Base-by-base conservation (phyloP, 78 protist species). In the Bodo saltans region DNA sequence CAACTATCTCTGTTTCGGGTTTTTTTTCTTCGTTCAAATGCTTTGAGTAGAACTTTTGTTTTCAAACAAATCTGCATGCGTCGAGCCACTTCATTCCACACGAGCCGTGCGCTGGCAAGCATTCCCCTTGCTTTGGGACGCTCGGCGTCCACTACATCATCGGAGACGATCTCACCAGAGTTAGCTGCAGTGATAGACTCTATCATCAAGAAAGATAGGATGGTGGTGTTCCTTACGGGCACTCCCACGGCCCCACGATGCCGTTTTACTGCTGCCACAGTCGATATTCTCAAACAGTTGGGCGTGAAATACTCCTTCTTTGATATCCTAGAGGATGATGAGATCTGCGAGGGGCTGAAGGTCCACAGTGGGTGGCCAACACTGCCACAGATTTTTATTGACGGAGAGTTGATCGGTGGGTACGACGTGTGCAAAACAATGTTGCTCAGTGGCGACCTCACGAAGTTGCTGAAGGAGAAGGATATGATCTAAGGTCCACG, bases 361-460 rank as follows among this genome's bases (percentile, higher is more conserved):
- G 74, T 71, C 30, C 90, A 39, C 74, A 72, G 84, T 12, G 80
- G 93, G 74, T 94, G 97, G 97, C 94, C 94, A 68, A 92, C 97
- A 8, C 92, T 78, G 74, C 95, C 97, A 35, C 94, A 91, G 89
- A 74, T 94, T 72, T 92, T 88, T 78, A 73, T 87, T 33, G 60
- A 87, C 34, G 97, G 97, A 60, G 88, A 93, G 83, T 90, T 94
- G 25, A 83, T 94, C 41, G 97, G 97, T 39, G 97, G 97, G 27
- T 80, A 85, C 37, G 97, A 94, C 86, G 84, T 92, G 41, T 68
- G 91, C 34, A 73, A 69, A 37, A 94, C 90, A 42, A 17, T 92
- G 47, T 60, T 78, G 47, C 89, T 74, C n/a, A 90, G 86, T 30
- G 89, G 60, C 60, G 8, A 8, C n/a, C 60, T 47, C n/a, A 17